Conservation (phyloP, 2,329 filamentous ascomycete species). For the Aspergillus persii region DNA sequence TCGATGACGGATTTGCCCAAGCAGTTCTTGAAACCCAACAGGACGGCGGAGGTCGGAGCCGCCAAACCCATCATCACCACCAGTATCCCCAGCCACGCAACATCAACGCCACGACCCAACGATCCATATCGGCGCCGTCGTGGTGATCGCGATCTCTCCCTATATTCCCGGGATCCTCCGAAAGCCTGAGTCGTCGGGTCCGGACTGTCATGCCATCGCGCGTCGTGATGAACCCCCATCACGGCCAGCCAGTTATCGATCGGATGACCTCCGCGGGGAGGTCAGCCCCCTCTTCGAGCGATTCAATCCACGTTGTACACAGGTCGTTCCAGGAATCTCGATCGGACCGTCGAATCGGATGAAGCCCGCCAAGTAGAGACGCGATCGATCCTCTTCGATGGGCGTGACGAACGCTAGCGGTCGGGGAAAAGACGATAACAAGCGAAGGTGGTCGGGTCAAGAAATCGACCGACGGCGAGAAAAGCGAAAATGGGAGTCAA, state of each 20-base stretch:
- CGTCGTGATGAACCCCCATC: slow-evolving; percentile 31
- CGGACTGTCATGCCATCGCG: slow-evolving; percentile 19
- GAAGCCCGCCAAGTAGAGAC: not conserved
- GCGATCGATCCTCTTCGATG: not conserved
- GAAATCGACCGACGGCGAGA: slow-evolving; percentile 1
- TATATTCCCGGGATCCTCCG: slow-evolving; percentile 16
- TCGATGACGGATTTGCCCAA: slow-evolving; percentile 60
- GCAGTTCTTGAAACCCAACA: slow-evolving; percentile 82
- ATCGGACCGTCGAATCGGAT: not conserved
- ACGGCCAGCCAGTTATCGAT: slow-evolving; percentile 26
- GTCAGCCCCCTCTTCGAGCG: slow-evolving; percentile 37
- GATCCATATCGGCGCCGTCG: slow-evolving; percentile 13
- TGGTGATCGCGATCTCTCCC: slow-evolving; percentile 22
- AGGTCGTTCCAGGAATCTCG: not conserved
- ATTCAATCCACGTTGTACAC: slow-evolving; percentile 38
- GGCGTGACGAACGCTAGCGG: not conserved
- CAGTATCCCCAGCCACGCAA: slow-evolving; percentile 20
- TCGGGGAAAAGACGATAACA: not conserved
- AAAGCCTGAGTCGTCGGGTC: slow-evolving; percentile 6
- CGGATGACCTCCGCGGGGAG: slow-evolving; percentile 43
- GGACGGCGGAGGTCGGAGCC: slow-evolving; percentile 60
- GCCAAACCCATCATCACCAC: slow-evolving; percentile 19
- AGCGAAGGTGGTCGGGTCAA: not conserved
- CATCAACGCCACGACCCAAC: slow-evolving; percentile 10
- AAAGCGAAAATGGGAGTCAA: slow-evolving; percentile 10